Percentiles rank a stretch among this genome's conserved stretches.
phyloP scores from a whole-genome alignment of 2,329 filamentous ascomycete species.

The Monosporascus sp. region DNA sequence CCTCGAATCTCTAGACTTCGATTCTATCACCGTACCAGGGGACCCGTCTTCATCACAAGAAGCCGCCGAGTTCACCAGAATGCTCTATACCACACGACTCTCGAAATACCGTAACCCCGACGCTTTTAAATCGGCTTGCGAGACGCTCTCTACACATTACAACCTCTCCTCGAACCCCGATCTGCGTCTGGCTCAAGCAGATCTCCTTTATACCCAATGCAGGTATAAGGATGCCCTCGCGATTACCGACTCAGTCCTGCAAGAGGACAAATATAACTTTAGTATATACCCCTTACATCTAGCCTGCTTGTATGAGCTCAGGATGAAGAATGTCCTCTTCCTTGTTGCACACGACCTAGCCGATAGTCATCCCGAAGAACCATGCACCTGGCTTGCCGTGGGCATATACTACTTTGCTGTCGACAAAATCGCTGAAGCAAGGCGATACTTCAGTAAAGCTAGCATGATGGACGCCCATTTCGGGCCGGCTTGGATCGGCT shows the following conservation, averaged over 20 bases:
- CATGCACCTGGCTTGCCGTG: slow-evolving; percentile 89
- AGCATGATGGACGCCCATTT: slow-evolving; percentile 98
- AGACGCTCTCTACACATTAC: slow-evolving; percentile 91
- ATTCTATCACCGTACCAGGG: slow-evolving; percentile 63
- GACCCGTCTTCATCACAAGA: slow-evolving; percentile 70
- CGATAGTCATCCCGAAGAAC: slow-evolving; percentile 84
- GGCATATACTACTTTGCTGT: slow-evolving; percentile 92
- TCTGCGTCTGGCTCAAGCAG: slow-evolving; percentile 81
- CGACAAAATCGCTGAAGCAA: slow-evolving; percentile 83
- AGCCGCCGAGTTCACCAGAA: slow-evolving; percentile 88
- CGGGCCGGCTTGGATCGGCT: slow-evolving; percentile 96
- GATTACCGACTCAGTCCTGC: slow-evolving; percentile 78
- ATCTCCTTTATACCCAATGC: slow-evolving; percentile 90
- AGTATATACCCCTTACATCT: slow-evolving; percentile 84
- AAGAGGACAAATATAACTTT: slow-evolving; percentile 84
- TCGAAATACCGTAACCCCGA: slow-evolving; percentile 91
- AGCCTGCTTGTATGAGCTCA: slow-evolving; percentile 83
- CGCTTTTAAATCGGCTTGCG: slow-evolving; percentile 77
- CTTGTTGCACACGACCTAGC: slow-evolving; percentile 88
- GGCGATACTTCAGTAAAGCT: slow-evolving; percentile 94
- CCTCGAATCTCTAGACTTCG: slow-evolving; percentile 83
- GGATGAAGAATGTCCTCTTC: slow-evolving; percentile 82
- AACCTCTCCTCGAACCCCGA: slow-evolving; percentile 82
- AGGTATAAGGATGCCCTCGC: slow-evolving; percentile 82
- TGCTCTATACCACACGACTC: slow-evolving; percentile 90